Conservation (phyloP, 2,329 filamentous ascomycete species). For the Colletotrichum sp. region DNA sequence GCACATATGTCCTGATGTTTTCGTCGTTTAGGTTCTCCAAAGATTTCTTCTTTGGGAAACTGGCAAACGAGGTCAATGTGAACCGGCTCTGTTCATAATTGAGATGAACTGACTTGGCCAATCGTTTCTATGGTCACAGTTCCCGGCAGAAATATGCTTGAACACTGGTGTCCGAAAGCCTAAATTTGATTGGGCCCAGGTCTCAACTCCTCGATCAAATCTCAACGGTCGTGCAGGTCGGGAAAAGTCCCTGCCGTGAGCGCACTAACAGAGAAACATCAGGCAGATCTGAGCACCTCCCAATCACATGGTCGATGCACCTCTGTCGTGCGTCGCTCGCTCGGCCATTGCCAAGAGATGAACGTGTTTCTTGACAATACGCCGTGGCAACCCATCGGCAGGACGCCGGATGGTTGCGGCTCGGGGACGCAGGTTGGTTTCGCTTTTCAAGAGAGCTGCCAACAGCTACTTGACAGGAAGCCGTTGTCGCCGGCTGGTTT, state of each 20-base stretch:
- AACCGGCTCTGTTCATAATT: not conserved
- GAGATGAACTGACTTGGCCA: not conserved
- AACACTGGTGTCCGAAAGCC: not conserved
- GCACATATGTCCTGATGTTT: not conserved
- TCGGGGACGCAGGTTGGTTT: constrained; percentile 1
- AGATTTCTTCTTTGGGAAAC: not conserved
- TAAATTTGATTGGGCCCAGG: not conserved
- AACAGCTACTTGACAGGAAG: not conserved
- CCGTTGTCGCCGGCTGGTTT: not conserved
- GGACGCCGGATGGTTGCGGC: not conserved
- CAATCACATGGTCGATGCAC: not conserved
- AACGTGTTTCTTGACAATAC: not conserved
- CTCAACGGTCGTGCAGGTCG: not conserved
- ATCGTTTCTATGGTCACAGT: not conserved
- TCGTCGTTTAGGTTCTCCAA: not conserved
- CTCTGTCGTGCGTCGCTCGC: not conserved
- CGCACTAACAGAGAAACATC: not conserved
- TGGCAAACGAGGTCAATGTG: not conserved
- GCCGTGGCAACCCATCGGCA: not conserved
- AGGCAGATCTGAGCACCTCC: not conserved
- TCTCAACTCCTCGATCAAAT: not conserved
- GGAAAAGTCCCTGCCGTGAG: not conserved
- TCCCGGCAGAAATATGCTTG: not conserved
- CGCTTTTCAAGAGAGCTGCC: not conserved
- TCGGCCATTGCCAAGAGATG: not conserved